Evolutionary conservation across 73 alveolate species (phyloP), one percentile per base, ranked within the genome.

Genomic region (Loxodes magnus): DNA sequence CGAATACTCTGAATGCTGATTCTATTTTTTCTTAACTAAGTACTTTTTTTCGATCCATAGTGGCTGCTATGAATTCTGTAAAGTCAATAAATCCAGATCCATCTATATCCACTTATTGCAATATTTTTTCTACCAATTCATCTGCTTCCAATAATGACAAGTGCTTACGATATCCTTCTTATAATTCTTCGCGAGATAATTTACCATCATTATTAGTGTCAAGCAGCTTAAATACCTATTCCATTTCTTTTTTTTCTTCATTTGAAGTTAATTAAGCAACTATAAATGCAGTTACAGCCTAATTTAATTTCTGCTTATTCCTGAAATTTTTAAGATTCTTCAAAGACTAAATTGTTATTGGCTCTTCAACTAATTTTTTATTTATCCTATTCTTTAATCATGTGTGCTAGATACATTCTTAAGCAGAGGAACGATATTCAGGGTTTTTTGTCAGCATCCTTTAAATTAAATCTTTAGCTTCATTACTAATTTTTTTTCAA

Each of bases 121-220:
- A 61, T 31, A 67, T 67, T 51, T 37, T 60, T 6, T 67, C 81
- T 22, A 68, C 66, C 26, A n/a, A 68, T 25, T 46, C 67, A 26
- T 55, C 77, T 4, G 71, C 31, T 27, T 57, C 72, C 24, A 25
- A 65, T 4, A 39, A 20, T 15, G 34, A 15, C 4, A 10, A 46
- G 14, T 46, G 20, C 39, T 37, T 28, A 52, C 43, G 35, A 52
- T 36, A 65, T 2, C 88, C 88, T 21, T 64, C 64, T 17, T 62
- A 33, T n/a, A 78, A 49, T 35, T 76, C 90, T 34, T 58, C 77
- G 26, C 53, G 48, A 26, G 71, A 48, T 15, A 76, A 35, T 21
- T 65, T 57, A 15, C 90, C 90, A 39, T 63, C 78, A 19, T 59
- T 66, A 52, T 76, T 64, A 10, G 55, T 50, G 35, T 76, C 90